These are phyloP conservation scores for Pterocarpus macrocarpus DNA, from an alignment of 306 rosid species.

Conservation along the genomic window DNA sequence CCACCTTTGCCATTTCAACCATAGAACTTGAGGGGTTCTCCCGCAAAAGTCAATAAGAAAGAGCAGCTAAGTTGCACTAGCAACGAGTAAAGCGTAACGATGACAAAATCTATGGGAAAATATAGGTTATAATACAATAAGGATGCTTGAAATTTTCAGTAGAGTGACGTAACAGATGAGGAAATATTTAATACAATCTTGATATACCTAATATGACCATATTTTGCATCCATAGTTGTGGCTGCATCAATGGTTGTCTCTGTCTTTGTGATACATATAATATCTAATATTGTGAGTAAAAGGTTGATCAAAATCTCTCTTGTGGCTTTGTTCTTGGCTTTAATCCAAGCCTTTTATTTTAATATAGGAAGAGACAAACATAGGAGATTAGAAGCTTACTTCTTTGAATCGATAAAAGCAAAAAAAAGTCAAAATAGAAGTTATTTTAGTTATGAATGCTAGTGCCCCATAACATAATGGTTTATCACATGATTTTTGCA, in stretches of 20 bases:
- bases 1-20: constrained; percentile 85
- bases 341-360: too few species aligned
- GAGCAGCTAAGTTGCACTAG: constrained; percentile 9
- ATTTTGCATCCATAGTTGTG: background rate
- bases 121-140: constrained; percentile 13
- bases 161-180: background rate
- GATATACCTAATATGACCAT: constrained; percentile 8
- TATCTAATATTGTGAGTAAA: background rate
- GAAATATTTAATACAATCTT: background rate
- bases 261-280: background rate
- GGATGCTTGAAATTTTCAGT: constrained; percentile 31
- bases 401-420: background rate
- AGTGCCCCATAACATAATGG: background rate
- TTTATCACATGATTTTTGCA: constrained; percentile 2
- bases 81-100: constrained; percentile 32
- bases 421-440: background rate
- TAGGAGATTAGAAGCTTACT: background rate
- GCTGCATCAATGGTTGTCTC: background rate
- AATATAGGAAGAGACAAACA: background rate
- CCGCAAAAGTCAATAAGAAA: constrained; percentile 56
- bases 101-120: constrained; percentile 3
- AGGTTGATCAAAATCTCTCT: background rate
- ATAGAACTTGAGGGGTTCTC: constrained; percentile 75
- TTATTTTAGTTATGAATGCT: background rate
- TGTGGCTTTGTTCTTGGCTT: background rate